These are phyloP conservation scores for Pleurotus tuoliensis DNA, from an alignment of 768 basidiomycete species.

Conservation along the genomic window DNA sequence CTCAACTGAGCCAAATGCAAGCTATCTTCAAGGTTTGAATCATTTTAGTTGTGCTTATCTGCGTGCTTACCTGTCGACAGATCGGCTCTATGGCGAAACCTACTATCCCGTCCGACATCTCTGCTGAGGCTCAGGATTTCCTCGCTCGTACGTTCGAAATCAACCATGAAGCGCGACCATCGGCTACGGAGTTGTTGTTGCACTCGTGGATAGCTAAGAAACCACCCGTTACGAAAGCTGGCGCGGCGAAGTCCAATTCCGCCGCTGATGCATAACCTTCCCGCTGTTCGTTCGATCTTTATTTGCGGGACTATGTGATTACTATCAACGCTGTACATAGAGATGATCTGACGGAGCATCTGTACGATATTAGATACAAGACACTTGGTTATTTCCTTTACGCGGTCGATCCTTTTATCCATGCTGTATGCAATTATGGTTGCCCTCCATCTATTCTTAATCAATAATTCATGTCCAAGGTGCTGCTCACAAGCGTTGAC, in stretches of 20 bases:
- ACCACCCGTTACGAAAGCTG: slow-evolving; percentile 19
- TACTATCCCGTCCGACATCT: slow-evolving; percentile 87
- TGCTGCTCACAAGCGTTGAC: too few species aligned
- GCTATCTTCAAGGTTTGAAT: slow-evolving; percentile 87
- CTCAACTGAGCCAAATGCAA: slow-evolving; percentile 97
- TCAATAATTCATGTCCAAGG: too few species aligned
- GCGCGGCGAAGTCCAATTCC: slow-evolving; percentile 10
- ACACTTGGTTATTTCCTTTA: slow-evolving; percentile 12
- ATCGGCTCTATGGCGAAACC: slow-evolving; percentile 91
- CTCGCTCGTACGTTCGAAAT: slow-evolving; percentile 83
- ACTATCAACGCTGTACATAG: slow-evolving; percentile 3
- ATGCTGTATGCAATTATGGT: neutral
- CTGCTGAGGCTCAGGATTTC: slow-evolving; percentile 83
- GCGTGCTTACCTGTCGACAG: slow-evolving; percentile 32
- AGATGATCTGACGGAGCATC: slow-evolving; percentile 3
- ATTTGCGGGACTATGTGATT: slow-evolving; percentile 1
- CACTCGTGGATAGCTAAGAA: slow-evolving; percentile 67
- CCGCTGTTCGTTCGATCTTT: neutral
- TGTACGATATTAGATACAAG: slow-evolving; percentile 4
- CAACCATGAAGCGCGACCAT: slow-evolving; percentile 75
- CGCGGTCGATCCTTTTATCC: slow-evolving; percentile 5
- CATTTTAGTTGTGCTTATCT: neutral
- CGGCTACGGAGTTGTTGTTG: slow-evolving; percentile 69
- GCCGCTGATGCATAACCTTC: slow-evolving; percentile 9
- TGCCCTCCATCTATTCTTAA: too few species aligned